Base-by-base conservation (phyloP, 306 rosid genomes). In the Trichosanthes cucumerina region DNA sequence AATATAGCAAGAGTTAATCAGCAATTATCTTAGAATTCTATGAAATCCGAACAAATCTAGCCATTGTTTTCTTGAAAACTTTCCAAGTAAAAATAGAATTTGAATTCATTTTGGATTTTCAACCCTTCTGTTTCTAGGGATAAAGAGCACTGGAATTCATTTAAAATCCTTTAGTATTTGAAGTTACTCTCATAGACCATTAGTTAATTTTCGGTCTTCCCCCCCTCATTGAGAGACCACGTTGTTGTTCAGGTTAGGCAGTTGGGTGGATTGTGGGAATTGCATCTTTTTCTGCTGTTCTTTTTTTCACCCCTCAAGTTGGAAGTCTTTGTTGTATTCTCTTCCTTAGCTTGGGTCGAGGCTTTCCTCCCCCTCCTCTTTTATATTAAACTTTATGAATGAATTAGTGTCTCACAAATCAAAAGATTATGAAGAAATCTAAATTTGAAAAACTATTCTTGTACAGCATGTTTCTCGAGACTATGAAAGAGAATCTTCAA, bases 381-480 rank as follows among this genome's bases (percentile, higher is more conserved):
- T 44, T 43, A 43, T 70, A 43, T 13, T 39, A 12, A 12, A 13
- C 44, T 14, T 70, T n/a, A 13, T 70, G 38, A 70, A 43, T 66
- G 76, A 43, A 43, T 15, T 13, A 6, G 34, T 70, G 43, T 43
- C 21, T n/a, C 44, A 44, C 14, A 44, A 7, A 44, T 12, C 43
- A 47, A 15, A 15, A 4, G 38, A 70, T 70, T 69, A 41, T 5
- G 18, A 73, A 73, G 28, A 33, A 74, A 18, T 36, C 26, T 18
- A 36, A 28, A 33, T 36, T 19, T 28, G 43, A 74, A 14, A 7
- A 16, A 79, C 5, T 3, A 41, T 7, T 76, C 4, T 73, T 60
- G 81, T 83, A 81, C 92, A 92, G 99, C 91, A 82, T 64, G 93
- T 84, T 33, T 90, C 90, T 59, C 96, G 91, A 13, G 99, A 95